Conservation (phyloP, 2,329 filamentous ascomycete genomes). For the Orbilia ellipsospora region DNA sequence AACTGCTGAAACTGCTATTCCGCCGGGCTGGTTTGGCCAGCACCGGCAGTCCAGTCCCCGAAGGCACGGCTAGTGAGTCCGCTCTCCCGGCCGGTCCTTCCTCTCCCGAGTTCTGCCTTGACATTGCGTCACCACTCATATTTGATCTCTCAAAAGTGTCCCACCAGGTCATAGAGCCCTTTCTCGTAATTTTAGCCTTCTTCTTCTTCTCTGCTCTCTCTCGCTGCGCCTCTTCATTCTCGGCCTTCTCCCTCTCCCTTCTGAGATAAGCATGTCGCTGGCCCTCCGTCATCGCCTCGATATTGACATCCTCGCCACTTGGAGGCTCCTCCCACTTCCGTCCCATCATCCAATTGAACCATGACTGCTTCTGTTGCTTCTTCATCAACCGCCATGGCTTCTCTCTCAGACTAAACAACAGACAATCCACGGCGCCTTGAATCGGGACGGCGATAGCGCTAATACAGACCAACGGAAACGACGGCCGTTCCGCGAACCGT, state of each 20-base stretch:
- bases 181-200: slow-evolving; percentile 31
- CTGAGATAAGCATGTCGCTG: slow-evolving; percentile 49
- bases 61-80: slow-evolving; percentile 22
- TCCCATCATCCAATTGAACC: slow-evolving; percentile 31
- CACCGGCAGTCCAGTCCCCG: neutral
- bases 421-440: slow-evolving; percentile 75
- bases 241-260: slow-evolving; percentile 43
- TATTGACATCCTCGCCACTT: slow-evolving; percentile 25
- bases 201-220: slow-evolving; percentile 44
- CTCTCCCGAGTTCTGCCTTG: slow-evolving; percentile 33
- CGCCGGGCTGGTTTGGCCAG: slow-evolving; percentile 15
- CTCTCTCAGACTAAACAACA: slow-evolving; percentile 76
- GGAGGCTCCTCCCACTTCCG: slow-evolving; percentile 39
- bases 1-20: slow-evolving; percentile 44
- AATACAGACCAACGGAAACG: slow-evolving; percentile 70
- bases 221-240: slow-evolving; percentile 31
- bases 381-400: slow-evolving; percentile 74
- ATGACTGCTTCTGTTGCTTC: slow-evolving; percentile 57
- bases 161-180: slow-evolving; percentile 55
- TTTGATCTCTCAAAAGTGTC: slow-evolving; percentile 50
- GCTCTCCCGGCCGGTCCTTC: neutral
- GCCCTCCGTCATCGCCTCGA: slow-evolving; percentile 46
- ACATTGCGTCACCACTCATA: slow-evolving; percentile 23
- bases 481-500: slow-evolving; percentile 66
- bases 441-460: slow-evolving; percentile 71